Conservation (phyloP, 805 yeast genomes). For the Barnettozyma californica region DNA sequence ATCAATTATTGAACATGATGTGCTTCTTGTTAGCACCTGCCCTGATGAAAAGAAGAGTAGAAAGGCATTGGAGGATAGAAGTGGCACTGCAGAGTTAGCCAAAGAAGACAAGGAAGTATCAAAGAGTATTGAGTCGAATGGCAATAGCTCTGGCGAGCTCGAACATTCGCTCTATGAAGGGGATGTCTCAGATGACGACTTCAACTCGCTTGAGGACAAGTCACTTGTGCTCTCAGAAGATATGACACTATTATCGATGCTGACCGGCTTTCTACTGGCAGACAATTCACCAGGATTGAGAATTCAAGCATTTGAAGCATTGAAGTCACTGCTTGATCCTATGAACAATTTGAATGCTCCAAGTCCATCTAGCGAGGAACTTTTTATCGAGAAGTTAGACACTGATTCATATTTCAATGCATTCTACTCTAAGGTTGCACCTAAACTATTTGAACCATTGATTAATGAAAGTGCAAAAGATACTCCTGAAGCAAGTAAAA, state of each 20-base stretch:
- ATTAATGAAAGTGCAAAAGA: conserved; percentile 18
- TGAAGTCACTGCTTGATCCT: conserved; percentile 64
- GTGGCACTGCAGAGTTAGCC: background rate
- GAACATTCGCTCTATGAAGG: conserved; percentile 1
- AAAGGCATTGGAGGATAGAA: background rate
- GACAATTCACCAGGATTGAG: conserved; percentile 69
- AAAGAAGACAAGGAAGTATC: background rate
- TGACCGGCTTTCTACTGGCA: conserved; percentile 54
- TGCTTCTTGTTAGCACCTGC: conserved; percentile 41
- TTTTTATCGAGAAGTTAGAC: conserved; percentile 24
- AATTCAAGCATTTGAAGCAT: conserved; percentile 79
- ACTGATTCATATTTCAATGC: conserved; percentile 45
- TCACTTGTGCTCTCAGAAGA: conserved; percentile 39
- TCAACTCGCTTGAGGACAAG: conserved; percentile 3
- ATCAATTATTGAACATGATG: conserved; percentile 79
- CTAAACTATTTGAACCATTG: conserved; percentile 45
- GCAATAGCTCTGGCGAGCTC: conserved; percentile 4
- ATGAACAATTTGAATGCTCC: conserved; percentile 15
- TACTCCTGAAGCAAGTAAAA: background rate
- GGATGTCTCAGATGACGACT: background rate
- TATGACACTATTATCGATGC: conserved; percentile 48
- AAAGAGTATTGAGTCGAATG: conserved; percentile 3
- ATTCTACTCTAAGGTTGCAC: conserved; percentile 62
- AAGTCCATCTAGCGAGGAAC: conserved; percentile 21
- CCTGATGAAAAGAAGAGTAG: background rate